A percentile compares a stretch with the other conserved stretches of the same genome.
These are phyloP conservation scores for Sonneratia caseolaris DNA, from an alignment of 345 rosid species.

Conservation along the genomic window DNA sequence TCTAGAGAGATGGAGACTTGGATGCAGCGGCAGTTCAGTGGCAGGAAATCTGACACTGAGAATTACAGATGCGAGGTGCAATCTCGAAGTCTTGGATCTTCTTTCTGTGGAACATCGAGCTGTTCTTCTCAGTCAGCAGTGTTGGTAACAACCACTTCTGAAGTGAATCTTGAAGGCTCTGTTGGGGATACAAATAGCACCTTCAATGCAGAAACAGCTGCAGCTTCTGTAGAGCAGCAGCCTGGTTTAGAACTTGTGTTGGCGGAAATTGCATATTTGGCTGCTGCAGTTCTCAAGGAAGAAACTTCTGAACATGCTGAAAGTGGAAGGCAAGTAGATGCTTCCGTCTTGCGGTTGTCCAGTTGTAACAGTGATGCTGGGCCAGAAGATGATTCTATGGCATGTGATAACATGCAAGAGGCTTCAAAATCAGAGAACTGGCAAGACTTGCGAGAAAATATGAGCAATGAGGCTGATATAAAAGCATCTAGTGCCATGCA, in stretches of 20 bases:
- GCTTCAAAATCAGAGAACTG: slow-evolving; percentile 25
- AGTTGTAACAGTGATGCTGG: slow-evolving; percentile 17
- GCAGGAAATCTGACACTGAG: slow-evolving; percentile 60
- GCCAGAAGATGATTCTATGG: slow-evolving; percentile 31
- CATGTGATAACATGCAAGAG: slow-evolving; percentile 15
- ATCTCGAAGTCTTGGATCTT: slow-evolving; percentile 50
- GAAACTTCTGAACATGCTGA: slow-evolving; percentile 18
- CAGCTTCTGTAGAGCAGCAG: slow-evolving; percentile 26
- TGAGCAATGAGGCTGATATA: slow-evolving; percentile 23
- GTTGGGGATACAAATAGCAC: slow-evolving; percentile 14
- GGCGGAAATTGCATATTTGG: slow-evolving; percentile 17
- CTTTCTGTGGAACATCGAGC: slow-evolving; percentile 46
- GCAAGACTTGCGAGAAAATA: slow-evolving; percentile 25
- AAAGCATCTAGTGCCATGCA: slow-evolving; percentile 26
- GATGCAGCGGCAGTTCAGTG: slow-evolving; percentile 59
- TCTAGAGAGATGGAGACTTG: slow-evolving; percentile 50
- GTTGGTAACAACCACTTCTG: slow-evolving; percentile 31
- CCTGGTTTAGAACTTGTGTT: slow-evolving; percentile 27
- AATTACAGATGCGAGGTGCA: slow-evolving; percentile 48
- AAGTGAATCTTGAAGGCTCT: slow-evolving; percentile 24
- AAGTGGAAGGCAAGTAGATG: slow-evolving; percentile 26
- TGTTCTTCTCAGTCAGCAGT: slow-evolving; percentile 40
- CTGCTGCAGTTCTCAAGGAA: slow-evolving; percentile 18
- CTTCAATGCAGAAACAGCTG: slow-evolving; percentile 19
- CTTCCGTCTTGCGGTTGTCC: slow-evolving; percentile 26